Evolutionary conservation across 495 filamentous ascomycete genomes (phyloP).

Genomic region (Cairneyella variabilis): DNA sequence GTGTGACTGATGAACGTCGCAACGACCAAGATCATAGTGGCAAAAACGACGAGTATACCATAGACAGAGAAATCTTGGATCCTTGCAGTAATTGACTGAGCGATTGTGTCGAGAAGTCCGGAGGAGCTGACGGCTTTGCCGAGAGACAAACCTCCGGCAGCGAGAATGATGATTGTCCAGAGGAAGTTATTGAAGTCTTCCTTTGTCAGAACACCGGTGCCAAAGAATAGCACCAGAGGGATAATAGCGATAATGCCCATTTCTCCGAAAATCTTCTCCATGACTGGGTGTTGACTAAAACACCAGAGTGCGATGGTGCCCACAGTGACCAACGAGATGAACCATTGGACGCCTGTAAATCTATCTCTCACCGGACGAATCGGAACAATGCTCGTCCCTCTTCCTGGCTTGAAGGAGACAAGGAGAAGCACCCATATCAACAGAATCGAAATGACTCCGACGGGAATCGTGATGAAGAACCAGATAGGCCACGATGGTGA

Average conservation of each 20-base stretch:
- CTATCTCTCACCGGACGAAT: slow-evolving; percentile 83
- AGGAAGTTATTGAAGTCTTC: slow-evolving; percentile 99
- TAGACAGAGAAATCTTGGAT: slow-evolving; percentile 84
- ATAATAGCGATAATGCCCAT: slow-evolving; percentile 99
- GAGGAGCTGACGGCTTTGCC: slow-evolving; percentile 94
- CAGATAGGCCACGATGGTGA: slow-evolving; percentile 87
- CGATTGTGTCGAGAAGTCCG: slow-evolving; percentile 87
- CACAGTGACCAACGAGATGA: slow-evolving; percentile 82
- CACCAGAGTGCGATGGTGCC: slow-evolving; percentile 91
- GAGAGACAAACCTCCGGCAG: slow-evolving; percentile 86
- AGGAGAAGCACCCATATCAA: slow-evolving; percentile 88
- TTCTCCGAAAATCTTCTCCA: slow-evolving; percentile 85
- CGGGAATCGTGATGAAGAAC: slow-evolving; percentile 94
- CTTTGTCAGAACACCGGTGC: slow-evolving; percentile 94
- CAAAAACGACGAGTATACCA: slow-evolving; percentile 81
- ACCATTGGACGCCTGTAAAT: slow-evolving; percentile 89
- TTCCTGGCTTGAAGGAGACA: slow-evolving; percentile 75
- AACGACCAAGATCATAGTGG: slow-evolving; percentile 80
- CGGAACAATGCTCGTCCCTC: slow-evolving; percentile 84
- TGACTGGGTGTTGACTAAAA: slow-evolving; percentile 77
- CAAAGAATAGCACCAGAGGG: slow-evolving; percentile 93
- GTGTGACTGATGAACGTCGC: slow-evolving; percentile 99
- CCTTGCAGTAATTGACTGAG: slow-evolving; percentile 61
- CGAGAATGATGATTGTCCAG: slow-evolving; percentile 99
- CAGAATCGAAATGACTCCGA: slow-evolving; percentile 85